phyloP scores from a whole-genome alignment of 345 rosid species.

The Gossypium herbaceum region DNA sequence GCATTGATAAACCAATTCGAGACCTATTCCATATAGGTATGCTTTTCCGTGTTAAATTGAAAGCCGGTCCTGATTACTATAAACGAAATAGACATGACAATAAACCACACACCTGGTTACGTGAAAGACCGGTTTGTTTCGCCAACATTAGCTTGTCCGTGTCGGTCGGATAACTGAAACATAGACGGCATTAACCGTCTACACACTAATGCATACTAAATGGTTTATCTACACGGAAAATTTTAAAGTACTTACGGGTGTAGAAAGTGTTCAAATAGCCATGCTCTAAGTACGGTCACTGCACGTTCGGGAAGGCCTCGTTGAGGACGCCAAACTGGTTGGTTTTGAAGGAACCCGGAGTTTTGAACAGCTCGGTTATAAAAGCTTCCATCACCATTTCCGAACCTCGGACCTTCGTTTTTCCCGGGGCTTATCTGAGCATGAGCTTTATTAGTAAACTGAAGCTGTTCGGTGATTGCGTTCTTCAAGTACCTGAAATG shows the following conservation, averaged over 20 bases:
- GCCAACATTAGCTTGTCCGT: conserved; percentile 88
- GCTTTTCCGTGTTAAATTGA: background rate
- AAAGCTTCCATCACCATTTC: conserved; percentile 35
- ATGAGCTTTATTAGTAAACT: conserved; percentile 38
- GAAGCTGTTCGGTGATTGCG: conserved; percentile 76
- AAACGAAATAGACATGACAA: conserved; percentile 1
- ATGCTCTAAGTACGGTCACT: conserved; percentile 73
- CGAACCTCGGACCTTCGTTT: conserved; percentile 44
- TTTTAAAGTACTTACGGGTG: conserved; percentile 66
- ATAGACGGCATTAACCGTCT: background rate
- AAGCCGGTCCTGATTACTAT: background rate
- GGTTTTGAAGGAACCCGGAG: conserved; percentile 48
- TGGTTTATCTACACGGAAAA: background rate
- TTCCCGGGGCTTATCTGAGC: conserved; percentile 36
- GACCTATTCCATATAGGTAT: conserved; percentile 36
- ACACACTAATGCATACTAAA: background rate
- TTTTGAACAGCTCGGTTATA: conserved; percentile 34
- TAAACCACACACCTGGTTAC: conserved; percentile 61
- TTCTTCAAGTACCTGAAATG: conserved; percentile 73
- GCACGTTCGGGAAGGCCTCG: conserved; percentile 91
- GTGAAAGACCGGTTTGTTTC: conserved; percentile 82
- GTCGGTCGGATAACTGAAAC: conserved; percentile 81
- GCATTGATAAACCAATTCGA: conserved; percentile 95
- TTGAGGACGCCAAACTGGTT: conserved; percentile 88
- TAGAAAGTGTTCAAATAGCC: conserved; percentile 85